Conservation (phyloP, 1,139 yeast species). For the Saccharomycopsis crataegensis region DNA sequence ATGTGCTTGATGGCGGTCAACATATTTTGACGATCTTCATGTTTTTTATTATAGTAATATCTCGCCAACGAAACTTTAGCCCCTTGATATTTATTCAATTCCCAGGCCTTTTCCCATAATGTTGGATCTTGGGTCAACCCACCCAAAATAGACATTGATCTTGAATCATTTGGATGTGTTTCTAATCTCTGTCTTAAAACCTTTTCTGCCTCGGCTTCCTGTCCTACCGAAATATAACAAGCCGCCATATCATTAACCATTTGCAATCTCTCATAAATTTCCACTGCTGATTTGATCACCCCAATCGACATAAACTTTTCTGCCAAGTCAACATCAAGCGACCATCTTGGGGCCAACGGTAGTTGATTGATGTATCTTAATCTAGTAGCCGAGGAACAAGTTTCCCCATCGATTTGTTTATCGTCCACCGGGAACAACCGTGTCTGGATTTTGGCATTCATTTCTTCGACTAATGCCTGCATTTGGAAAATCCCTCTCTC, state of each 20-base stretch:
- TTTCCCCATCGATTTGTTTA: conserved; percentile 26
- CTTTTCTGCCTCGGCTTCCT: conserved; percentile 57
- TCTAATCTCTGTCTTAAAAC: conserved; percentile 50
- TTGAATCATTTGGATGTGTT: conserved; percentile 63
- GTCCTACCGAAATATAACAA: conserved; percentile 83
- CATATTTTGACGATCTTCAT: conserved; percentile 41
- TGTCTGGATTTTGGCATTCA: conserved; percentile 62
- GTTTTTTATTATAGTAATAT: conserved; percentile 63
- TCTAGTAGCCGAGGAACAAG: conserved; percentile 38
- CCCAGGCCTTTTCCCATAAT: conserved; percentile 86
- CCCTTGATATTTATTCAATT: conserved; percentile 68
- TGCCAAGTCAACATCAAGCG: conserved; percentile 75
- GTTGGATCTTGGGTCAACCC: conserved; percentile 73
- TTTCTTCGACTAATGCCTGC: conserved; percentile 86
- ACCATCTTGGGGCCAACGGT: conserved; percentile 80
- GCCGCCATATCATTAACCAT: conserved; percentile 80
- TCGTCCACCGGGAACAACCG: conserved; percentile 43
- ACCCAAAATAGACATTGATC: conserved; percentile 81
- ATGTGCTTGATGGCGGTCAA: conserved; percentile 63
- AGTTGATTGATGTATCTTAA: conserved; percentile 66
- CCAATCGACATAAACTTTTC: conserved; percentile 86
- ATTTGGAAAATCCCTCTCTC: conserved; percentile 93
- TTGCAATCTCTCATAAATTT: conserved; percentile 74
- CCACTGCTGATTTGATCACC: conserved; percentile 78
- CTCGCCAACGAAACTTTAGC: conserved; percentile 82